These are phyloP conservation scores for Fusarium abutilonis DNA, from an alignment of 2,329 filamentous ascomycete genomes.

Conservation along the genomic window DNA sequence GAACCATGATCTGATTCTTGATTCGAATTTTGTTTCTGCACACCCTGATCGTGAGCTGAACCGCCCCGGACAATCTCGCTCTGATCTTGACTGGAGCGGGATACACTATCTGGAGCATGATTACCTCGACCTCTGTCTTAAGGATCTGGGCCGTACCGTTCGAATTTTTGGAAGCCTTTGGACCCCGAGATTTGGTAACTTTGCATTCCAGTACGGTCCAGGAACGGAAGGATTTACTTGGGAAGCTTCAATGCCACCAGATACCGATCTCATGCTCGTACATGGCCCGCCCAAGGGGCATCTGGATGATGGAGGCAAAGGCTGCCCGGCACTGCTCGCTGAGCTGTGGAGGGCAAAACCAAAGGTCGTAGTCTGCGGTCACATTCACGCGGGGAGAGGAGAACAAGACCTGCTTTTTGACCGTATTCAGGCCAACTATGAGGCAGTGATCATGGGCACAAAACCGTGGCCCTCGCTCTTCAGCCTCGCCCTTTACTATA, in stretches of 20 bases:
- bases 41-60: conserved; percentile 15
- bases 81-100: conserved; percentile 38
- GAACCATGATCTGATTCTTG: conserved; percentile 75
- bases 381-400: neutral
- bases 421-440: neutral
- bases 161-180: conserved; percentile 40
- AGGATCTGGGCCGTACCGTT: conserved; percentile 1
- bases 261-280: neutral
- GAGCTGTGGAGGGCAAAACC: conserved; percentile 2
- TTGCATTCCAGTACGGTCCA: neutral
- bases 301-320: neutral
- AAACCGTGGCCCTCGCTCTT: neutral
- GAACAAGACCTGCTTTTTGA: neutral
- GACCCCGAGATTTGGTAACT: conserved; percentile 31
- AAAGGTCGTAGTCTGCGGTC: neutral
- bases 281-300: neutral
- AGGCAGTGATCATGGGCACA: neutral
- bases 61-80: conserved; percentile 26
- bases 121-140: conserved; percentile 18
- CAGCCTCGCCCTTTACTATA: neutral
- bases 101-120: conserved; percentile 38
- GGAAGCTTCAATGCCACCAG: neutral
- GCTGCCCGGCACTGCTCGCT: neutral
- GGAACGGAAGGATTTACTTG: neutral
- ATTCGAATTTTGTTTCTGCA: conserved; percentile 56